phyloP scores from a whole-genome alignment of 495 filamentous ascomycete genomes.

The Tuber microsphaerosporum region DNA sequence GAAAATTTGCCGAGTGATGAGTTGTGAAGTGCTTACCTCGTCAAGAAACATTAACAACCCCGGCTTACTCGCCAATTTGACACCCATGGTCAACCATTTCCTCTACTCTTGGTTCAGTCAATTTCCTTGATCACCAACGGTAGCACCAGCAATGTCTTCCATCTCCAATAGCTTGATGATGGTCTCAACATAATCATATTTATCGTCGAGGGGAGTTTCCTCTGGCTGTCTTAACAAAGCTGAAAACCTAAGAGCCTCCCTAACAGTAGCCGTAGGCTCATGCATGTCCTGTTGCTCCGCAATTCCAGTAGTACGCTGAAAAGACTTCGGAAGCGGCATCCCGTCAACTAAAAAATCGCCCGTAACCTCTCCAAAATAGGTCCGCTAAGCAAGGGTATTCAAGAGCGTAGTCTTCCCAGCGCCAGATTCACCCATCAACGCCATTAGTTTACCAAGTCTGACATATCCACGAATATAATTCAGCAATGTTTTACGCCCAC shows the following conservation, averaged over 20 bases:
- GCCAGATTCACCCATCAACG: constrained; percentile 49
- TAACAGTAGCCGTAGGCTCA: constrained; percentile 55
- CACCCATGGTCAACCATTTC: constrained; percentile 60
- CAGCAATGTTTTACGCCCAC: constrained; percentile 54
- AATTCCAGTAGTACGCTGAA: constrained; percentile 50
- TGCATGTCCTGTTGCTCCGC: constrained; percentile 58
- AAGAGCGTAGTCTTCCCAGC: constrained; percentile 52
- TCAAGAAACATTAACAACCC: constrained; percentile 67
- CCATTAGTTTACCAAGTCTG: constrained; percentile 63
- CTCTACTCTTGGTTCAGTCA: constrained; percentile 57
- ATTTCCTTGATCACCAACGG: constrained; percentile 50
- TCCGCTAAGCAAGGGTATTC: constrained; percentile 52
- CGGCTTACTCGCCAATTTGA: constrained; percentile 62
- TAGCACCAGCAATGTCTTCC: constrained; percentile 50
- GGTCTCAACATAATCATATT: constrained; percentile 54
- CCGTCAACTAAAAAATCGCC: constrained; percentile 54
- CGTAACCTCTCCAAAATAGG: constrained; percentile 50
- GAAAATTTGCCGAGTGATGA: neutral
- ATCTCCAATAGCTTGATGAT: constrained; percentile 57
- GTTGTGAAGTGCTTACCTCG: constrained; percentile 43
- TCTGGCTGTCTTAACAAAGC: constrained; percentile 53
- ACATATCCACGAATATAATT: constrained; percentile 63
- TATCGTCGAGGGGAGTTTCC: constrained; percentile 50
- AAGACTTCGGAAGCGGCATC: constrained; percentile 41
- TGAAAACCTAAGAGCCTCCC: constrained; percentile 57